phyloP scores from a whole-genome alignment of 2,329 filamentous ascomycete species.

The Diaporthe helianthi region DNA sequence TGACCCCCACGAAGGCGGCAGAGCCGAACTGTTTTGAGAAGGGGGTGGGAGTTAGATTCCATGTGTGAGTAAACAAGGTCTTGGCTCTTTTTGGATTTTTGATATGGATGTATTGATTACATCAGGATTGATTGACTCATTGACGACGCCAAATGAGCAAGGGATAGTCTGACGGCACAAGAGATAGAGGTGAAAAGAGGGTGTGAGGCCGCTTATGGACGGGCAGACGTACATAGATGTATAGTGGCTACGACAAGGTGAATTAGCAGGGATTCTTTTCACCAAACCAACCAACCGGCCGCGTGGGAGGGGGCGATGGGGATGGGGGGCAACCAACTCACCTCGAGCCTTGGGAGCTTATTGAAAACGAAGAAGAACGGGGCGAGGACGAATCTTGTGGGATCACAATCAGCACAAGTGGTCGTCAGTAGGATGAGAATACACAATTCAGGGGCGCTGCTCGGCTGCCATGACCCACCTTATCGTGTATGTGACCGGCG shows the following conservation, averaged over 20 bases:
- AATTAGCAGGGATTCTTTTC: not conserved
- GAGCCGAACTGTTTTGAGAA: conserved; percentile 61
- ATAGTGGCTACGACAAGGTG: conserved; percentile 25
- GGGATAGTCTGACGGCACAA: not conserved
- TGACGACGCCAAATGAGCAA: not conserved
- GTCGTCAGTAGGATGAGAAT: not conserved
- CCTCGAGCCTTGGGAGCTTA: conserved; percentile 24
- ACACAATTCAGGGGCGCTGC: not conserved
- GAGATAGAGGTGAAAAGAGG: not conserved
- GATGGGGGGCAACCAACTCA: not conserved
- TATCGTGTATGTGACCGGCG: conserved; percentile 31
- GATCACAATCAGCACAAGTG: not conserved
- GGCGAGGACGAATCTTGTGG: conserved; percentile 23
- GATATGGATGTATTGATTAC: not conserved
- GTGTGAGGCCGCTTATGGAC: not conserved
- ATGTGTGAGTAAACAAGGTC: no score
- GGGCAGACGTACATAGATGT: conserved; percentile 35
- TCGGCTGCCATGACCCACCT: no score
- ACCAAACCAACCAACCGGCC: not conserved
- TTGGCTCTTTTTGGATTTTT: not conserved
- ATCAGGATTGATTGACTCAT: no score
- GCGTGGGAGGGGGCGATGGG: no score
- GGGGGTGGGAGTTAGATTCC: conserved; percentile 54
- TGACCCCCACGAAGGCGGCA: conserved; percentile 71
- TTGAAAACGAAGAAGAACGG: conserved; percentile 41